phyloP scores from a whole-genome alignment of 1,284 basidiomycete genomes.

The Apiotrichum mycotoxinovorans region DNA sequence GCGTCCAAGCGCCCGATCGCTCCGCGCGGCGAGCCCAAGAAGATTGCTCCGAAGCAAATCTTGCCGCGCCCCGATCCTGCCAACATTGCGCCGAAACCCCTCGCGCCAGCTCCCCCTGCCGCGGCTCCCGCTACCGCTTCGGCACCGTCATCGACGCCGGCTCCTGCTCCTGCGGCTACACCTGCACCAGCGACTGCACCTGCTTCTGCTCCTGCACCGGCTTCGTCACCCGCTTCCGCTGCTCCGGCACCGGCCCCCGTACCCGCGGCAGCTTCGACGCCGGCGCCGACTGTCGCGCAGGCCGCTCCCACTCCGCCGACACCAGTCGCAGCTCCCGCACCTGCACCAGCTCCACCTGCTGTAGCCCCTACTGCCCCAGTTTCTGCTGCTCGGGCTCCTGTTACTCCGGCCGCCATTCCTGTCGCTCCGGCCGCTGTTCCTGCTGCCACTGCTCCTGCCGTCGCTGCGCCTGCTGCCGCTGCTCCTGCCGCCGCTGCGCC shows the following conservation, averaged over 20 bases:
- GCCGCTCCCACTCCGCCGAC: background rate
- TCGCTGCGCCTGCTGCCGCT: background rate
- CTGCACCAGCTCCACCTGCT: background rate
- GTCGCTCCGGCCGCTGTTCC: background rate
- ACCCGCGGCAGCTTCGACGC: background rate
- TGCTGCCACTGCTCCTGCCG: background rate
- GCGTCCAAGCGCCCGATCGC: background rate
- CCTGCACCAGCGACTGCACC: slow-evolving; percentile 3
- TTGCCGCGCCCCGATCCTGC: background rate
- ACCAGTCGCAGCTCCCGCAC: background rate
- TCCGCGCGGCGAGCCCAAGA: slow-evolving; percentile 1
- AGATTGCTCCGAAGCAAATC: slow-evolving; percentile 4
- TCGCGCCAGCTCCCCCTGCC: background rate
- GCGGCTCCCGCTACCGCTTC: background rate
- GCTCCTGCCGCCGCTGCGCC: background rate
- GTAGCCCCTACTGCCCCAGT: background rate
- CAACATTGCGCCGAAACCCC: background rate
- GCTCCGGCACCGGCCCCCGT: background rate
- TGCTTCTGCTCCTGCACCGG: slow-evolving; percentile 4
- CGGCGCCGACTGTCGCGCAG: background rate
- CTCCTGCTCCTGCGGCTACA: background rate
- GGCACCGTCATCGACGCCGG: background rate
- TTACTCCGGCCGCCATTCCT: background rate
- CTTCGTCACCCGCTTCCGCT: background rate
- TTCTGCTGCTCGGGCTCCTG: background rate